phyloP scores from a whole-genome alignment of 495 filamentous ascomycete genomes.

The Penicillium pulvis region DNA sequence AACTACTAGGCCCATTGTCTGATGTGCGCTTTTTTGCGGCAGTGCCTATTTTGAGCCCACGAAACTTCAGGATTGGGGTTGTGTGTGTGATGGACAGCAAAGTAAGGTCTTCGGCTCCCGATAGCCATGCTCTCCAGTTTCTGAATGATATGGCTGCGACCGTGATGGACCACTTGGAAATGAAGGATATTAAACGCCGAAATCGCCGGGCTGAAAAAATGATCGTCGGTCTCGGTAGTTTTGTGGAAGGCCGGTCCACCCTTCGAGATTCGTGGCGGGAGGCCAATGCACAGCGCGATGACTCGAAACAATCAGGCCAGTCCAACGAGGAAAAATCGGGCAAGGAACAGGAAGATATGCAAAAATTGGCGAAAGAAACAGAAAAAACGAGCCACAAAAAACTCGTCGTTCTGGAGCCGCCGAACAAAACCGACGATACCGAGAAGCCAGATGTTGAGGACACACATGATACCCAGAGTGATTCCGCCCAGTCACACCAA shows the following conservation, averaged over 20 bases:
- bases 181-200: slow-evolving; percentile 12
- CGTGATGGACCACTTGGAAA: slow-evolving; percentile 31
- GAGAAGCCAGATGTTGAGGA: background rate
- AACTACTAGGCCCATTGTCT: background rate
- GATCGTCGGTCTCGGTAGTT: slow-evolving; percentile 36
- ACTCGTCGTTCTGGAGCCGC: background rate
- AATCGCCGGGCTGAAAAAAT: slow-evolving; percentile 25
- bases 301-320: background rate
- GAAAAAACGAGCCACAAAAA: background rate
- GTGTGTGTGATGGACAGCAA: slow-evolving; percentile 58
- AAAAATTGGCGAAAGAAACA: background rate
- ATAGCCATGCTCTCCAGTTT: slow-evolving; percentile 23
- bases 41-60: slow-evolving; percentile 59
- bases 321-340: background rate
- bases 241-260: slow-evolving; percentile 31
- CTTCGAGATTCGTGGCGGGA: slow-evolving; percentile 28
- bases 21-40: slow-evolving; percentile 57
- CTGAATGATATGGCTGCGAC: slow-evolving; percentile 37
- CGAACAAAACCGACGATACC: background rate
- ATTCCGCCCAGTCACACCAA: background rate
- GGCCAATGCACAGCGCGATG: background rate
- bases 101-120: slow-evolving; percentile 27
- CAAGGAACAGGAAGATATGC: slow-evolving; percentile 1
- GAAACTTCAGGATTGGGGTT: slow-evolving; percentile 62
- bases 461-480: background rate